These are phyloP conservation scores for Populus hybrid DNA, from an alignment of 441 rosid genomes.

Conservation along the genomic window DNA sequence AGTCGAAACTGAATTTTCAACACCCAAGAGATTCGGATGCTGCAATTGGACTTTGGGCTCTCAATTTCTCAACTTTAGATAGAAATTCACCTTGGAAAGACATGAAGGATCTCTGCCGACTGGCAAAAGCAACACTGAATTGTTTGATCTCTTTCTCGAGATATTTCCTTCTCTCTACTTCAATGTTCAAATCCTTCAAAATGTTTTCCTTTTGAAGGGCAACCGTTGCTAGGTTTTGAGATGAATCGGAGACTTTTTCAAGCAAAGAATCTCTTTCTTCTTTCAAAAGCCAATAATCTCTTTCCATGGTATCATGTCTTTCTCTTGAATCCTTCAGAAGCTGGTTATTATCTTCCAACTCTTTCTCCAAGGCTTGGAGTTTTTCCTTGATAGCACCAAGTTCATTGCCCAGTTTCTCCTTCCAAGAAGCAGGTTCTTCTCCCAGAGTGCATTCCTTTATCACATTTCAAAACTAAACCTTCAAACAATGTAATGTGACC, in stretches of 20 bases:
- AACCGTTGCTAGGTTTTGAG: constrained; percentile 39
- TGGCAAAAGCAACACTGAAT: constrained; percentile 56
- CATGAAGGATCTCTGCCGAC: constrained; percentile 51
- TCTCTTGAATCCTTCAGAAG: constrained; percentile 50
- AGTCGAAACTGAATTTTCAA: constrained; percentile 6
- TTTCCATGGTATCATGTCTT: constrained; percentile 49
- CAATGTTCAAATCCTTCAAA: constrained; percentile 51
- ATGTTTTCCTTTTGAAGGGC: constrained; percentile 52
- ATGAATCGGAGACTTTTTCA: constrained; percentile 36
- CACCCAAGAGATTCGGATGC: constrained; percentile 42
- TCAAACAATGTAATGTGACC: constrained; percentile 25
- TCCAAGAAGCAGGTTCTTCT: constrained; percentile 37
- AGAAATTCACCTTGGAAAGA: constrained; percentile 60
- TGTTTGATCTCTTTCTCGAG: constrained; percentile 73
- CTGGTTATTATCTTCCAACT: constrained; percentile 38
- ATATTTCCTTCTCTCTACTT: constrained; percentile 53
- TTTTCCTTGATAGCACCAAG: constrained; percentile 52
- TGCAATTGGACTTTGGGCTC: constrained; percentile 34
- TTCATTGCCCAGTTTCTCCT: constrained; percentile 45
- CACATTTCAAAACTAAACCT: constrained; percentile 44
- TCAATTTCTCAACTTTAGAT: constrained; percentile 58
- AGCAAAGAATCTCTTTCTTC: constrained; percentile 58
- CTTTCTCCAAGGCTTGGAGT: constrained; percentile 41
- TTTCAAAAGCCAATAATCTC: constrained; percentile 48
- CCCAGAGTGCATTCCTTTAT: constrained; percentile 49